Percentiles rank a stretch among this genome's conserved stretches.
Evolutionary conservation across 2,329 filamentous ascomycete genomes (phyloP).

Genomic region (Aspergillus ibericus): DNA sequence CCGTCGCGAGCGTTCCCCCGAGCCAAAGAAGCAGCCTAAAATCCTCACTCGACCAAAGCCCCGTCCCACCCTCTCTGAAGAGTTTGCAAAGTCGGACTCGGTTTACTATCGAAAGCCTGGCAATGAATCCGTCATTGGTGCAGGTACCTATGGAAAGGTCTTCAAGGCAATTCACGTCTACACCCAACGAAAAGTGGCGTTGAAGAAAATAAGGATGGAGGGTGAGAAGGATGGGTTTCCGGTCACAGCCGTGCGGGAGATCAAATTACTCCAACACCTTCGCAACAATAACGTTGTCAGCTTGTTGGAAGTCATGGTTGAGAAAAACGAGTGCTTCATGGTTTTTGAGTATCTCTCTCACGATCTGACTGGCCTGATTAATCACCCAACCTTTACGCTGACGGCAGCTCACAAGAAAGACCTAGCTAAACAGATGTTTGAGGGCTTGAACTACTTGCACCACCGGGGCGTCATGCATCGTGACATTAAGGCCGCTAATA

Average conservation of each 20-base stretch:
- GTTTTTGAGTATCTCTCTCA: constrained; percentile 98
- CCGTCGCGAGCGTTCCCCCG: constrained; percentile 49
- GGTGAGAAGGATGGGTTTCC: constrained; percentile 99
- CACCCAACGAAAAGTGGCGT: constrained; percentile 74
- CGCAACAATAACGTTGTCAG: constrained; percentile 84
- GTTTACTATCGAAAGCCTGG: constrained; percentile 94
- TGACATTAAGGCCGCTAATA: constrained; percentile 98
- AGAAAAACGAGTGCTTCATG: constrained; percentile 99
- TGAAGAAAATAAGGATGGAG: constrained; percentile 99
- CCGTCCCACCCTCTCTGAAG: constrained; percentile 67
- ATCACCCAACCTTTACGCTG: constrained; percentile 87
- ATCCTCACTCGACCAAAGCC: constrained; percentile 70
- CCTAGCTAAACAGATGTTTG: constrained; percentile 86
- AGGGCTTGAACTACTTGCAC: constrained; percentile 91
- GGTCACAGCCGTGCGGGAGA: constrained; percentile 93
- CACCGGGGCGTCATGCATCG: constrained; percentile 90
- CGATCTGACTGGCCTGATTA: constrained; percentile 89
- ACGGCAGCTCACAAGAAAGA: constrained; percentile 88
- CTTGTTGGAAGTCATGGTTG: constrained; percentile 97
- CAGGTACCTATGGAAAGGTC: constrained; percentile 95
- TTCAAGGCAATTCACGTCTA: constrained; percentile 82
- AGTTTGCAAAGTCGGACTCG: constrained; percentile 77
- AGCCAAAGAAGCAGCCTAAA: constrained; percentile 59
- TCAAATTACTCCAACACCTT: constrained; percentile 92
- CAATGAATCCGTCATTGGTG: constrained; percentile 95